Percentiles rank a stretch among this genome's conserved stretches.
These are phyloP conservation scores for Aspergillus fijiensis DNA, from an alignment of 2,329 filamentous ascomycete genomes.

Conservation along the genomic window DNA sequence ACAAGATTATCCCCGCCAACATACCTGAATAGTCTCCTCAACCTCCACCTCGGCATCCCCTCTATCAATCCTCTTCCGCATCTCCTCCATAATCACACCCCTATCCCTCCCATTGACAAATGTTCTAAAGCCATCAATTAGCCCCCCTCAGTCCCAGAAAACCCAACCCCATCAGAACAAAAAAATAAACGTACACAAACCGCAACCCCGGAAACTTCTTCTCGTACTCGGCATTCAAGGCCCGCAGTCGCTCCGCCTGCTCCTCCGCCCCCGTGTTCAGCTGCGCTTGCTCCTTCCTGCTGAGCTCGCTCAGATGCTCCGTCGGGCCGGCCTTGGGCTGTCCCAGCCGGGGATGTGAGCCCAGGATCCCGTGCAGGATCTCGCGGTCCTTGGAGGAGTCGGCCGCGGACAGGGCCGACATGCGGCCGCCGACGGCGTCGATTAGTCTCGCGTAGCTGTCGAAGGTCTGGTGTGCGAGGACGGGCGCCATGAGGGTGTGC, in stretches of 20 bases:
- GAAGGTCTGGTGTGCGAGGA: background rate
- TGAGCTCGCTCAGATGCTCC: conserved; percentile 52
- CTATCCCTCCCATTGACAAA: conserved; percentile 82
- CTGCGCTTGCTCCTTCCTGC: conserved; percentile 77
- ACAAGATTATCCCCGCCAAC: background rate
- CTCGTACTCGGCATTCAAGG: conserved; percentile 77
- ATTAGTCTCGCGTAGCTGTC: background rate
- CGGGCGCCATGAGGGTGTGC: background rate
- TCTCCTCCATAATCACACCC: conserved; percentile 75
- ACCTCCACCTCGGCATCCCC: conserved; percentile 52
- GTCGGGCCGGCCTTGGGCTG: background rate
- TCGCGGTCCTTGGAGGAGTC: background rate
- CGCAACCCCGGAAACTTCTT: conserved; percentile 70
- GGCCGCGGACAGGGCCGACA: background rate
- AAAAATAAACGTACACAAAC: conserved; percentile 58
- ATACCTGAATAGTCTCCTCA: background rate
- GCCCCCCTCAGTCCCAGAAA: background rate
- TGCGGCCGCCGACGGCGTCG: background rate
- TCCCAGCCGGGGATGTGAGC: background rate
- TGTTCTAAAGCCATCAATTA: conserved; percentile 50
- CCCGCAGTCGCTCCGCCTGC: conserved; percentile 50
- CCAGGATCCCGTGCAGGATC: background rate
- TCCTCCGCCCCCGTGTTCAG: conserved; percentile 56
- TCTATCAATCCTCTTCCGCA: conserved; percentile 69
- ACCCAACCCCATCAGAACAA: background rate